phyloP scores from a whole-genome alignment of 2,329 filamentous ascomycete genomes.

The Tolypocladium nubicola region DNA sequence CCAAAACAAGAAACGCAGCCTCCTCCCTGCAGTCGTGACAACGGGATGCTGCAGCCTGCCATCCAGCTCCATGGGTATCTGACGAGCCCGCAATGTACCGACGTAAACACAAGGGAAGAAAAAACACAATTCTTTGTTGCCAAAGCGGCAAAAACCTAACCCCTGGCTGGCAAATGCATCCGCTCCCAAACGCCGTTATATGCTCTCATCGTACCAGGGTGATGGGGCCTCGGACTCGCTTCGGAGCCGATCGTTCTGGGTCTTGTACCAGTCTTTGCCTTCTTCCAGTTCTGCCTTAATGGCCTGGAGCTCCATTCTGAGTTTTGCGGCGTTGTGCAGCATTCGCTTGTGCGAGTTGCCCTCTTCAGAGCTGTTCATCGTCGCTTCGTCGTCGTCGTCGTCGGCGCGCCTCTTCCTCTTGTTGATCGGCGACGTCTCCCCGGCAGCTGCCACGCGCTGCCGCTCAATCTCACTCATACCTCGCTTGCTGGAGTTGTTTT shows the following conservation, averaged over 20 bases:
- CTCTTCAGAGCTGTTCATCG: conserved; percentile 6
- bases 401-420: conserved; percentile 21
- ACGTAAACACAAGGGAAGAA: not conserved
- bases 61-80: conserved; percentile 17
- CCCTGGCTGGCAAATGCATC: not conserved
- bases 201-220: conserved; percentile 22
- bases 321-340: conserved; percentile 29
- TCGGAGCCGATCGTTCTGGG: conserved; percentile 32
- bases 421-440: conserved; percentile 11
- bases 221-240: conserved; percentile 23
- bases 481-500: not conserved
- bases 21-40: not conserved
- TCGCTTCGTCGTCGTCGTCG: conserved; percentile 12
- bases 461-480: not conserved
- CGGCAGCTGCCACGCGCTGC: conserved; percentile 1
- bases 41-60: not conserved
- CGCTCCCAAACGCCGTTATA: conserved; percentile 10
- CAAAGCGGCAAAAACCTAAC: not conserved
- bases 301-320: conserved; percentile 28
- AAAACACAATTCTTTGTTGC: not conserved
- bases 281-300: conserved; percentile 35
- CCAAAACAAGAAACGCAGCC: conserved; percentile 2
- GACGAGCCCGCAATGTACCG: conserved; percentile 3
- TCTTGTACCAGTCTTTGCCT: conserved; percentile 33
- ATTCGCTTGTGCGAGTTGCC: conserved; percentile 25